phyloP scores from a whole-genome alignment of 805 yeast species.

The Yarrowia osloensis region DNA sequence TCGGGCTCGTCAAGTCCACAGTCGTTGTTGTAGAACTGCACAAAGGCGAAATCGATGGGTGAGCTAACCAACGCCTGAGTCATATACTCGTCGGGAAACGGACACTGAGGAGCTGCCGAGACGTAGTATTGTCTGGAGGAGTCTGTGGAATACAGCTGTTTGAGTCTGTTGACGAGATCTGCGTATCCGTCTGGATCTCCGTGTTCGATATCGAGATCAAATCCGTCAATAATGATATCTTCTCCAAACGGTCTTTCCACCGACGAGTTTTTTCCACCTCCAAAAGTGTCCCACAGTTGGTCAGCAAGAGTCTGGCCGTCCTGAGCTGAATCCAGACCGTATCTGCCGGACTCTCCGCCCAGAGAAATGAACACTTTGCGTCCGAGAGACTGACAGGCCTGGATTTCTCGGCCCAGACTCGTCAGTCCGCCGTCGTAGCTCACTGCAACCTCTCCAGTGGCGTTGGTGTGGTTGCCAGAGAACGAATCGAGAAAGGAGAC shows the following conservation, averaged over 20 bases:
- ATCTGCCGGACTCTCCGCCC: conserved; percentile 68
- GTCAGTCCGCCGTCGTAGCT: neutral
- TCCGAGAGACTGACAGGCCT: conserved; percentile 75
- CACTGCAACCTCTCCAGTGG: conserved; percentile 7
- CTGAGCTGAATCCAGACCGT: conserved; percentile 54
- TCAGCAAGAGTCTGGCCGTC: conserved; percentile 62
- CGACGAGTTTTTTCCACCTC: conserved; percentile 50
- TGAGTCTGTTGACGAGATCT: conserved; percentile 55
- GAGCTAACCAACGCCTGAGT: conserved; percentile 69
- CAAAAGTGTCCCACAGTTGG: conserved; percentile 56
- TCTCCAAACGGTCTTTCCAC: conserved; percentile 61
- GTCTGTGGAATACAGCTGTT: conserved; percentile 45
- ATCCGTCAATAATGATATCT: conserved; percentile 77
- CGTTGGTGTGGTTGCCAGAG: conserved; percentile 37
- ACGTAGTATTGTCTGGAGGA: conserved; percentile 66
- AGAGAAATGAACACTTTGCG: conserved; percentile 75
- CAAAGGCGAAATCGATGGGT: conserved; percentile 74
- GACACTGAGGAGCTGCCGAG: conserved; percentile 93
- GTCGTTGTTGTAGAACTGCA: conserved; percentile 88
- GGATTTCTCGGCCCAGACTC: conserved; percentile 59
- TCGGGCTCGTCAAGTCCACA: conserved; percentile 51
- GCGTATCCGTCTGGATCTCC: conserved; percentile 64
- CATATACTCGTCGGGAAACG: conserved; percentile 72
- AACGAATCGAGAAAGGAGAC: conserved; percentile 69
- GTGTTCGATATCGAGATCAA: conserved; percentile 72